Evolutionary conservation across 345 rosid genomes (phyloP), one percentile per base, ranked within the genome.

Genomic region (Linum tenue): DNA sequence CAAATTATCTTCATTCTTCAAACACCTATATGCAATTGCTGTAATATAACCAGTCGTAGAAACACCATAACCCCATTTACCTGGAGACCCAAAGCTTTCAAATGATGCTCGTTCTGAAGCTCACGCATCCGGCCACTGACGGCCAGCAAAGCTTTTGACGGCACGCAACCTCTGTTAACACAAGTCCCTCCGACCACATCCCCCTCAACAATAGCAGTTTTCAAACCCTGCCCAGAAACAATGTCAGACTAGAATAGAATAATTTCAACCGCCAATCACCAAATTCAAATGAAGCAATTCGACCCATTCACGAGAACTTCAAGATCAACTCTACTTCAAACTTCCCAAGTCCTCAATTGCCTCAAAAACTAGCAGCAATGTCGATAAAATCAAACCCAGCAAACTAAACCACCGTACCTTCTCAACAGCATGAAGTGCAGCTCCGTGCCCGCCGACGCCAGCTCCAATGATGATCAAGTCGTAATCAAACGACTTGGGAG

Each of bases 181-280:
- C 97, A 94, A 60, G 97, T 91, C 69, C 99, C 99, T 68, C 99
- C 99, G 65, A 94, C 83, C 44, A 90, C 99, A 75, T 94, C 96
- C 66, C 99, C 97, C 78, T 94, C 99, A 2, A 91, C 82, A 16
- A 94, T 83, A 10, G 97, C 99, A 65, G 96, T 91, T 84, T 94
- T 94, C 62, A 91, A 83, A 60, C 97, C 97, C 97, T 94, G 75
- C 44, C 16, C 42, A 3, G 12, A 36, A 17, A 6, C 7, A 1
- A 22, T 7, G 7, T 31, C 22, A 56, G 22, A 48, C 60, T 41
- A 63, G 12, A 22, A 5, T 37, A 31, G 53, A 51, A 51, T 7
- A 50, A 41, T 16, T 35, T 55, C 59, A 3, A 7, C 15, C 11
- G 14, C 1, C 2, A 40, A 12, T 16, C 38, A 38, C 42, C 8